Evolutionary conservation across 169 alveolate species (phyloP).

Genomic region (Eimeria acervulina): DNA sequence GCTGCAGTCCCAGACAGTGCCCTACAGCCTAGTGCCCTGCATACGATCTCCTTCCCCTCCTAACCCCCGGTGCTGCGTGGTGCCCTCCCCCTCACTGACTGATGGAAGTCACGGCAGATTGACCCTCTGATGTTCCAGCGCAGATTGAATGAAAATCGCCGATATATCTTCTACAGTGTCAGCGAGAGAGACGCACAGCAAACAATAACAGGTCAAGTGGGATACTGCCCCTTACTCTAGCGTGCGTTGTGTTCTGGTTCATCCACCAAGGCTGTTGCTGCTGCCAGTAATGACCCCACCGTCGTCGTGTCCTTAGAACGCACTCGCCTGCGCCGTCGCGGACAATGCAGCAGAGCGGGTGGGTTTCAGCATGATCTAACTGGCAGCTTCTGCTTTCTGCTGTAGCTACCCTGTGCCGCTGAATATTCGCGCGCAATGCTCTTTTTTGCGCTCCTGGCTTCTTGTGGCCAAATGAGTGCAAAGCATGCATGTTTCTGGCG

Average conservation of each 20-base stretch:
- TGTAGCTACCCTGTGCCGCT: not conserved
- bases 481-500: no score
- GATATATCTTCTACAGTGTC: constrained; percentile 52
- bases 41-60: not conserved
- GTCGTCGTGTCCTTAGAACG: constrained; percentile 45
- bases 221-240: not conserved
- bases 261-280: not conserved
- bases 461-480: not conserved
- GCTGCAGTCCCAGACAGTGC: not conserved
- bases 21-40: not conserved
- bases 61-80: not conserved
- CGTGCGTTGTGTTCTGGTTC: not conserved
- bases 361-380: not conserved
- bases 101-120: constrained; percentile 30
- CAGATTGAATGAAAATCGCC: constrained; percentile 65
- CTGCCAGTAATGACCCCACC: not conserved
- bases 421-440: not conserved
- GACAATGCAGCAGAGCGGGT: not conserved
- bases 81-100: constrained; percentile 48
- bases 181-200: not conserved
- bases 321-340: constrained; percentile 40
- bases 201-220: not conserved
- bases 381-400: not conserved
- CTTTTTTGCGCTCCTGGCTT: not conserved
- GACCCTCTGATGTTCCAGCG: constrained; percentile 44